Conservation (phyloP, 225 moss, liverwort and hornwort genomes). For the Anthoceros angustus region DNA sequence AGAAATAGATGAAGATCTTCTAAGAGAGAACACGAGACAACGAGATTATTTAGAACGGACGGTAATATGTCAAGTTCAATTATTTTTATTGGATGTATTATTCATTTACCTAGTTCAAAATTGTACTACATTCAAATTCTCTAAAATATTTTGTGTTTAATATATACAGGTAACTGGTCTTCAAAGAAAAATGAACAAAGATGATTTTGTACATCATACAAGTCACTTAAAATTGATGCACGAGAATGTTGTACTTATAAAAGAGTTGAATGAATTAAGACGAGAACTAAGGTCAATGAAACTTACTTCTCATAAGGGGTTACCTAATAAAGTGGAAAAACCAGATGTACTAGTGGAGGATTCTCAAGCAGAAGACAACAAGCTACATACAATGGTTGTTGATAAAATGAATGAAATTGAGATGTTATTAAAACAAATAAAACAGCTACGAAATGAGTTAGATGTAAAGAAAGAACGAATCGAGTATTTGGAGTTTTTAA, state of each 20-base stretch:
- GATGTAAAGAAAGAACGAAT: constrained; percentile 1
- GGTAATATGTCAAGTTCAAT: constrained; percentile 13
- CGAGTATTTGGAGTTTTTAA: background rate
- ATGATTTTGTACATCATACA: constrained; percentile 36
- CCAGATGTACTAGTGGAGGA: background rate
- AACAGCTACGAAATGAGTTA: background rate
- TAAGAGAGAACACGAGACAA: constrained; percentile 47
- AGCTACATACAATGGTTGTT: background rate
- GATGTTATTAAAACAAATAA: background rate
- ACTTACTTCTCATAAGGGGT: constrained; percentile 12
- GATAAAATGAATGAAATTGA: background rate
- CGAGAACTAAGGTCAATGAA: constrained; percentile 27
- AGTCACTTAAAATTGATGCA: constrained; percentile 32
- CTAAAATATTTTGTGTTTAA: background rate
- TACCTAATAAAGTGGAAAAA: constrained; percentile 6
- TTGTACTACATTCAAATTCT: background rate
- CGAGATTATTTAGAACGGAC: constrained; percentile 62
- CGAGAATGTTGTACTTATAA: constrained; percentile 38
- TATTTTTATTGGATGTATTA: background rate
- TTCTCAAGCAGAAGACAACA: background rate
- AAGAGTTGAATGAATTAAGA: constrained; percentile 27
- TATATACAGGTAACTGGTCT: constrained; percentile 48
- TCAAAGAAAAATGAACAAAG: constrained; percentile 43
- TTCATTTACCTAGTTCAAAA: background rate
- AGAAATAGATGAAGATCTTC: constrained; percentile 45